These are phyloP conservation scores for Coemansia aciculifera DNA, from an alignment of 192 early-diverging fungal species.

Conservation along the genomic window DNA sequence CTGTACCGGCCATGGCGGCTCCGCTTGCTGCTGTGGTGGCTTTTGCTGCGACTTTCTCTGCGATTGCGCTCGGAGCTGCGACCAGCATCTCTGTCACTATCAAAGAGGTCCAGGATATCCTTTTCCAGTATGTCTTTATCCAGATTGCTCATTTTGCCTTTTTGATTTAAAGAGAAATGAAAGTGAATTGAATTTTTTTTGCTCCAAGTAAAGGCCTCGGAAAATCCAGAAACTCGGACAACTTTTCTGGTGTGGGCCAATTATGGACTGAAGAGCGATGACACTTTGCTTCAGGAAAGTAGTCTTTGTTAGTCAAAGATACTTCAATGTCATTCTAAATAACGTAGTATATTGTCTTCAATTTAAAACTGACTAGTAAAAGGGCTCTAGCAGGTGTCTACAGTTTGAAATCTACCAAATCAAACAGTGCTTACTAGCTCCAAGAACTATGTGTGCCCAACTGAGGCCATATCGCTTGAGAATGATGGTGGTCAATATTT, in stretches of 20 bases:
- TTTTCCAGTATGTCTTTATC: slow-evolving; percentile 45
- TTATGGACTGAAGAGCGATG: not conserved
- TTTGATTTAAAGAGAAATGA: not conserved
- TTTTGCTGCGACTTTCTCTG: slow-evolving; percentile 21
- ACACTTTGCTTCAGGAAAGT: no score
- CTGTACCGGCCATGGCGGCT: slow-evolving; percentile 31
- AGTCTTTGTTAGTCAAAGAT: no score
- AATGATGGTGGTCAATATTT: rapidly evolving
- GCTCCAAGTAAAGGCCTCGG: not conserved
- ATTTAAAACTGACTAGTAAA: no score
- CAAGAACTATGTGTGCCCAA: no score
- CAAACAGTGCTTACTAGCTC: no score
- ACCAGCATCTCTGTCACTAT: slow-evolving; percentile 21
- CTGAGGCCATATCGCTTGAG: no score
- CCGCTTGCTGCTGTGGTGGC: slow-evolving; percentile 14
- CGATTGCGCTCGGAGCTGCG: slow-evolving; percentile 31
- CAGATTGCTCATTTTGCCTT: not conserved
- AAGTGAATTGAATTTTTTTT: not conserved
- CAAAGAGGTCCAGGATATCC: slow-evolving; percentile 52
- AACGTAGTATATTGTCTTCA: no score
- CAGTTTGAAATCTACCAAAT: no score
- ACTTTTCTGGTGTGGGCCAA: not conserved
- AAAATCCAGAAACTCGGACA: not conserved
- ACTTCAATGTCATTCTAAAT: no score
- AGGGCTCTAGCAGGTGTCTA: no score